Base-by-base conservation (phyloP, 192 early-diverging fungal species). In the Podochytrium sp. region DNA sequence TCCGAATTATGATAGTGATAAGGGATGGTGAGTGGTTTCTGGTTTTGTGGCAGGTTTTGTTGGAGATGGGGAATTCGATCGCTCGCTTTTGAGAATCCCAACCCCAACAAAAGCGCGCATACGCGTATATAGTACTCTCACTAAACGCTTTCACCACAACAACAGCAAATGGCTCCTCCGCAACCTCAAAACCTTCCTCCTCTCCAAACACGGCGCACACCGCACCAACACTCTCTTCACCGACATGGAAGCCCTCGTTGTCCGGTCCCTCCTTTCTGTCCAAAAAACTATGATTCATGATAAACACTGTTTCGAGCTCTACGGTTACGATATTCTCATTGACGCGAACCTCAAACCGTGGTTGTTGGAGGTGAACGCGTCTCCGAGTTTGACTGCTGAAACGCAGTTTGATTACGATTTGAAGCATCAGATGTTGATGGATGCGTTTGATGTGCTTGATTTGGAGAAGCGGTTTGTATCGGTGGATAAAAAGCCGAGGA, bases 231-330 rank as follows among this genome's bases (percentile, higher is more conserved):
- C 78, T 18, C 65, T 86, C 0, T 88, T 89, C 52, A 89, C 86
- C 5, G 85, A 89, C 41, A 89, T 89, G 80, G 87, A 89, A 73
- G 86, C 86, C 4, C 57, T 83, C 12, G 82, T 89, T 20, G 86
- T 89, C 7, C 73, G 87, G 35, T 83, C 79, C 47, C 57, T 89
- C 57, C 86, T 89, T 75, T 79, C 78, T 37, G 86, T 88, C 5
- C 86, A 88, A 66, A 89, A 89, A 71, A 83, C 88, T 32, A 89
- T 89, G 87, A 89, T 89, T n/a, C 88, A 89, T 61, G 87, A 89
- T 59, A 89, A 89, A 76, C 87, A 89, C 59, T 89, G 87, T 55
- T 89, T 89, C 76, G 87, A 89, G 62, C 71, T 89, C 60, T 86
- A 88, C 72, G 87, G 87, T 33, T 89, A 88, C 64, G 87, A 89